Conservation (phyloP, 2,329 filamentous ascomycete genomes). For the Pseudogymnoascus pannorum region DNA sequence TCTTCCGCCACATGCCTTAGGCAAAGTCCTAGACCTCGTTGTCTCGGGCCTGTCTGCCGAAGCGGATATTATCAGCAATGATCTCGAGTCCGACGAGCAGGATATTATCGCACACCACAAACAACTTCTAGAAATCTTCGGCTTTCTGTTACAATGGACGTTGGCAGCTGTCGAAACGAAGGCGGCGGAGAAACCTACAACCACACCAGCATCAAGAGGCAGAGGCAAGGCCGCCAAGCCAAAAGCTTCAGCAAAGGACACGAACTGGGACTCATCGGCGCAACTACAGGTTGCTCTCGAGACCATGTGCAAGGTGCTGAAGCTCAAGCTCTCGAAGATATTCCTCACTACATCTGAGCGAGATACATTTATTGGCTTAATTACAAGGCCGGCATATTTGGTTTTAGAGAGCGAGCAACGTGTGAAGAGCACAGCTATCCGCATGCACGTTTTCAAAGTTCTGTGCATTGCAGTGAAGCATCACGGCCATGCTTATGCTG, state of each 20-base stretch:
- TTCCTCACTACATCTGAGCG: conserved; percentile 95
- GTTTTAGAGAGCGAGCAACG: conserved; percentile 90
- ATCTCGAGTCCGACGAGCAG: conserved; percentile 86
- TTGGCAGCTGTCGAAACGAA: conserved; percentile 92
- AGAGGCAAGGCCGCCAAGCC: conserved; percentile 67
- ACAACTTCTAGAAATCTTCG: conserved; percentile 85
- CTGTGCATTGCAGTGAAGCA: conserved; percentile 95
- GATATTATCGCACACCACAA: conserved; percentile 83
- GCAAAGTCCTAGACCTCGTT: conserved; percentile 87
- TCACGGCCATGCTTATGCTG: conserved; percentile 91
- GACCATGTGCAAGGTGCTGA: conserved; percentile 92
- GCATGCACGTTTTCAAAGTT: conserved; percentile 97
- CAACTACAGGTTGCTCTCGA: conserved; percentile 87
- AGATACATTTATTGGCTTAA: conserved; percentile 86
- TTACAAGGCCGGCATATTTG: conserved; percentile 89
- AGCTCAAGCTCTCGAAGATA: conserved; percentile 83
- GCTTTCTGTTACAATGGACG: conserved; percentile 90
- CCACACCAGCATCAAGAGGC: conserved; percentile 61
- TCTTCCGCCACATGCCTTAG: conserved; percentile 73
- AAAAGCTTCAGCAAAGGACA: conserved; percentile 70
- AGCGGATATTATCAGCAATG: conserved; percentile 75
- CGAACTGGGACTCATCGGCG: conserved; percentile 77
- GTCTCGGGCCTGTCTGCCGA: conserved; percentile 80
- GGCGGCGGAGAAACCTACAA: conserved; percentile 78
- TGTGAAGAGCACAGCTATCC: conserved; percentile 78